Percentiles rank a stretch among this genome's conserved stretches.
Conservation (phyloP, 148 eudicot genomes). For the Nepenthes gracilis region DNA sequence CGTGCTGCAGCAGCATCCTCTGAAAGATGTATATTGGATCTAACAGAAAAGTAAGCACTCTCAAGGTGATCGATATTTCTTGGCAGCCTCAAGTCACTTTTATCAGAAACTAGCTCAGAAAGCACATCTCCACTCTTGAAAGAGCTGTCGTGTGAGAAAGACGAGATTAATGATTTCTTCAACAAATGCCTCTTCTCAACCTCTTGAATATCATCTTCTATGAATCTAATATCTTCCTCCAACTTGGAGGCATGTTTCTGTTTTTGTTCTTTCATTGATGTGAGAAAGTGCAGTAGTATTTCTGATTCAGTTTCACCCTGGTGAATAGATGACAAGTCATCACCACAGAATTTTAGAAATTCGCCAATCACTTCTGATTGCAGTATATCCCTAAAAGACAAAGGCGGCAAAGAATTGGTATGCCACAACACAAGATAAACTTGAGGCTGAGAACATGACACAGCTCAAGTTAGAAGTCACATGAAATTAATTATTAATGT, state of each 20-base stretch:
- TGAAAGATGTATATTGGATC: conserved; percentile 39
- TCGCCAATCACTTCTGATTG: conserved; percentile 60
- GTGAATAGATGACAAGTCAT: conserved; percentile 34
- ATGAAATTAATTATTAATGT: too few species aligned
- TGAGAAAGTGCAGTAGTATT: conserved; percentile 57
- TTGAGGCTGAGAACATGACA: not conserved
- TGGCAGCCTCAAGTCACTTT: conserved; percentile 32
- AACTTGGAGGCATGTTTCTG: conserved; percentile 49
- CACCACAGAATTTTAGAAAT: conserved; percentile 38
- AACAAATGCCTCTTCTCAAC: conserved; percentile 37
- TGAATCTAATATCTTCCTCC: conserved; percentile 46
- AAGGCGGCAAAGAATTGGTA: conserved; percentile 4
- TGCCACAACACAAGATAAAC: not conserved
- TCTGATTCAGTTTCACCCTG: conserved; percentile 57
- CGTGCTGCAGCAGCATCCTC: conserved; percentile 20
- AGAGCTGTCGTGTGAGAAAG: conserved; percentile 15
- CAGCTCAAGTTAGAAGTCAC: not conserved
- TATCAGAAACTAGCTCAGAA: conserved; percentile 8
- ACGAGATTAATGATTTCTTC: conserved; percentile 18
- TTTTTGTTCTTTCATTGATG: conserved; percentile 45
- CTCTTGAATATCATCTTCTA: conserved; percentile 78
- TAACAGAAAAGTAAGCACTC: conserved; percentile 61
- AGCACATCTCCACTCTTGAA: conserved; percentile 10
- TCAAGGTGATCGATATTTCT: conserved; percentile 59
- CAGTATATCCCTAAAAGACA: conserved; percentile 52